phyloP scores from a whole-genome alignment of 2,329 filamentous ascomycete species.

The Emmonsiellopsis sp. region DNA sequence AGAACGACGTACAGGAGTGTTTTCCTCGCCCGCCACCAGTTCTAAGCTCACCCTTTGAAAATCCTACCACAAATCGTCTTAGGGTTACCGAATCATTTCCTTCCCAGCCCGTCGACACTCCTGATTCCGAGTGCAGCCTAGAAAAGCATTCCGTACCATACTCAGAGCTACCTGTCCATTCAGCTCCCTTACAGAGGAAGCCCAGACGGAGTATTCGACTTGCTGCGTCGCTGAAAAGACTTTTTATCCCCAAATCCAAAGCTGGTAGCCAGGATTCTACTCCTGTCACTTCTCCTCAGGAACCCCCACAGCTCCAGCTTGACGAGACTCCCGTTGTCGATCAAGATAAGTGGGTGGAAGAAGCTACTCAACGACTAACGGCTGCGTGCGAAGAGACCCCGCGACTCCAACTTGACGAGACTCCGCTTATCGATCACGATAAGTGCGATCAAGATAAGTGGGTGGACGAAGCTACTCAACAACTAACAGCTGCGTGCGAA shows the following conservation, averaged over 20 bases:
- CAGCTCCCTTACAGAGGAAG: constrained; percentile 2
- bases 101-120: background rate
- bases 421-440: too few relatives aligned
- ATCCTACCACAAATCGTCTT: background rate
- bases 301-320: background rate
- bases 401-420: too few relatives aligned
- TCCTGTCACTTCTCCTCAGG: background rate
- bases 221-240: constrained; percentile 7
- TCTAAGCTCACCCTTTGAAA: background rate
- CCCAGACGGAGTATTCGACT: constrained; percentile 6
- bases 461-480: background rate
- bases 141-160: constrained; percentile 1
- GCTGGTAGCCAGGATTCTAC: constrained; percentile 1
- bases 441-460: background rate
- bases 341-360: background rate
- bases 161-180: constrained; percentile 1
- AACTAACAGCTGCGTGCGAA: background rate
- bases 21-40: background rate
- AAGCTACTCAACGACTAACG: background rate
- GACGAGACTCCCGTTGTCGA: background rate
- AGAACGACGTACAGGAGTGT: background rate
- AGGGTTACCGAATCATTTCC: too few relatives aligned
- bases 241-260: constrained; percentile 8
- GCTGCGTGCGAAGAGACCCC: too few relatives aligned
- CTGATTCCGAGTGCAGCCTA: background rate